Conservation (phyloP, 2,329 filamentous ascomycete genomes). For the Ambrosiella beaveri region DNA sequence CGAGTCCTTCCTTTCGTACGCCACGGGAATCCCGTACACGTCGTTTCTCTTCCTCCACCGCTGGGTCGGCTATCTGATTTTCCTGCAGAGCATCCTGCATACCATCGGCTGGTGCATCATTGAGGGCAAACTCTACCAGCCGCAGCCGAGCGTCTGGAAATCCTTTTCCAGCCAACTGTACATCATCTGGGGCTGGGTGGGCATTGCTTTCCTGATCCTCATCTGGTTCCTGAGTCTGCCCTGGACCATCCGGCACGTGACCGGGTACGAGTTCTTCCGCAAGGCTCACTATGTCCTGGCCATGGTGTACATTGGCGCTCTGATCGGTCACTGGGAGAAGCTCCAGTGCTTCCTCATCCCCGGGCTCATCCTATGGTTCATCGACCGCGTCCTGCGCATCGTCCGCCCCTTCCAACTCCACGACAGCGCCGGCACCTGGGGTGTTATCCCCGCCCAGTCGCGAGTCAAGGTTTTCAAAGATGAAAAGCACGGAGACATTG, state of each 20-base stretch:
- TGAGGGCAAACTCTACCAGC: constrained; percentile 50
- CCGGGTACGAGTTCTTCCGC: constrained; percentile 63
- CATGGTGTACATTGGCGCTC: constrained; percentile 56
- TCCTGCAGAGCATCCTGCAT: constrained; percentile 49
- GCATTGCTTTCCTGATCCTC: constrained; percentile 44
- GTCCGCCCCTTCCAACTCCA: constrained; percentile 44
- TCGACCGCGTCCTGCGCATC: constrained; percentile 44
- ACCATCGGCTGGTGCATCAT: constrained; percentile 55
- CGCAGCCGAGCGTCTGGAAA: constrained; percentile 42
- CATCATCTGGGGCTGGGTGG: constrained; percentile 57
- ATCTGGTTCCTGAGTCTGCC: constrained; percentile 41
- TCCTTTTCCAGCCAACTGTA: constrained; percentile 47
- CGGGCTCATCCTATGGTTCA: constrained; percentile 43
- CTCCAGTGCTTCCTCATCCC: constrained; percentile 53
- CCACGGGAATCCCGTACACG: constrained; percentile 60
- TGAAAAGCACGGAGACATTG: constrained; percentile 38
- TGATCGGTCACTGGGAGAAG: constrained; percentile 57
- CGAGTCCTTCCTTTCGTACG: constrained; percentile 50
- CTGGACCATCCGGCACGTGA: constrained; percentile 38
- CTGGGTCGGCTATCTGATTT: constrained; percentile 59
- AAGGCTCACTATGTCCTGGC: constrained; percentile 58
- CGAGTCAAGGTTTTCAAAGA: constrained; percentile 36
- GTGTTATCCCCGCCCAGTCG: constrained; percentile 14
- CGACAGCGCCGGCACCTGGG: constrained; percentile 24
- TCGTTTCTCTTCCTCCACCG: constrained; percentile 63